Conservation (phyloP, 2,329 filamentous ascomycete genomes). For the Paracamarosporium sp. region DNA sequence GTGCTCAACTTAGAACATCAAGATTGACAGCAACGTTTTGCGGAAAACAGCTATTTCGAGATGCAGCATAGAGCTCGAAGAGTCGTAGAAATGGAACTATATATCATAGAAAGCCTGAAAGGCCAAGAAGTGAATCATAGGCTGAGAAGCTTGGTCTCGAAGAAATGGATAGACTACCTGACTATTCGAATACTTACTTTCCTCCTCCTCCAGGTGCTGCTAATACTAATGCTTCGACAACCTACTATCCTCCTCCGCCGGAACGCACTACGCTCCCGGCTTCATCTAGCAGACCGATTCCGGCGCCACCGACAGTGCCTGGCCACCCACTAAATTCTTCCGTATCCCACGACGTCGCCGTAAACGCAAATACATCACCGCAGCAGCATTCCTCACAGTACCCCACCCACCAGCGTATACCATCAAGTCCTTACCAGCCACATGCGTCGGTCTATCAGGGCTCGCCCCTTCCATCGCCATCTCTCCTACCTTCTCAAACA, state of each 20-base stretch:
- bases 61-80: neutral
- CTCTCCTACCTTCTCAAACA: neutral
- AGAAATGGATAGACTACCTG: neutral
- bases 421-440: neutral
- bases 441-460: neutral
- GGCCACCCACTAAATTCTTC: neutral
- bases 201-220: constrained; percentile 3
- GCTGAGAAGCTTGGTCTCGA: neutral
- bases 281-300: neutral
- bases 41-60: neutral
- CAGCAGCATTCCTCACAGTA: neutral
- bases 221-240: neutral
- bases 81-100: neutral
- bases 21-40: neutral
- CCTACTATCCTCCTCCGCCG: constrained; percentile 4
- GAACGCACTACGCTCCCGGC: neutral
- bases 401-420: neutral
- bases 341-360: neutral
- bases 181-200: constrained; percentile 5
- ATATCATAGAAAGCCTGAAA: neutral
- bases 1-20: constrained; percentile 2
- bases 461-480: neutral
- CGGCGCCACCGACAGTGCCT: neutral
- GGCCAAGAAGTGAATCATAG: neutral
- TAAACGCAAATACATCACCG: neutral